Evolutionary conservation across 2,329 filamentous ascomycete genomes (phyloP).

Genomic region (Clonostachys sp.): DNA sequence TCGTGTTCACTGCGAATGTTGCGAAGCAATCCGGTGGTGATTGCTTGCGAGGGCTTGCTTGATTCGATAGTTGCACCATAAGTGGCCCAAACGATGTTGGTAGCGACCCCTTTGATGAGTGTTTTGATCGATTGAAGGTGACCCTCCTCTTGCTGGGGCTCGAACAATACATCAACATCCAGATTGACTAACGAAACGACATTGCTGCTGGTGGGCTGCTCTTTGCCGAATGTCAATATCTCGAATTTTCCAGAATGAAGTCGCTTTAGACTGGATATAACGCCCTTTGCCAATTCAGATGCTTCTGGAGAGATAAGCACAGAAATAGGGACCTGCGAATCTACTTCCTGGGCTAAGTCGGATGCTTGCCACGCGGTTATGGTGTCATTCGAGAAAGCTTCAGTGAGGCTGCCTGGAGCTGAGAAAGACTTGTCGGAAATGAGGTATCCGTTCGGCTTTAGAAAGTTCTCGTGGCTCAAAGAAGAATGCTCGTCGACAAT

Average conservation of each 20-base stretch:
- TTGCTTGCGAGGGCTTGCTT: constrained; percentile 7
- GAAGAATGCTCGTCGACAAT: not conserved
- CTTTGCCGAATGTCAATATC: not conserved
- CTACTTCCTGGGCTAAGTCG: too few species aligned
- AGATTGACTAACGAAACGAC: not conserved
- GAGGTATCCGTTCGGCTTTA: not conserved
- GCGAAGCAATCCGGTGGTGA: constrained; percentile 3
- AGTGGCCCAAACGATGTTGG: constrained; percentile 6
- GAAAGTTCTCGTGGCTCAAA: not conserved
- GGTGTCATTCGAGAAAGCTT: too few species aligned
- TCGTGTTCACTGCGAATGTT: not conserved
- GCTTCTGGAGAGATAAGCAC: too few species aligned
- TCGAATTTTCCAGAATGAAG: not conserved
- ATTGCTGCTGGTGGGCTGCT: not conserved
- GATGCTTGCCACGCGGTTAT: too few species aligned
- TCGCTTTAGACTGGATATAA: not conserved
- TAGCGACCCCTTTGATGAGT: constrained; percentile 9
- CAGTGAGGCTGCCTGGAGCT: too few species aligned
- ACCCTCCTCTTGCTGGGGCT: not conserved
- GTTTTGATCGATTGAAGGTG: constrained; percentile 1
- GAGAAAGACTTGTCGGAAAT: not conserved
- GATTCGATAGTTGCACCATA: constrained; percentile 7
- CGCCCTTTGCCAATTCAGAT: not conserved
- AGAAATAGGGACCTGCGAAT: too few species aligned
- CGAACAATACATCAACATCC: not conserved